phyloP scores from a whole-genome alignment of 768 basidiomycete genomes.

The Vararia minispora region DNA sequence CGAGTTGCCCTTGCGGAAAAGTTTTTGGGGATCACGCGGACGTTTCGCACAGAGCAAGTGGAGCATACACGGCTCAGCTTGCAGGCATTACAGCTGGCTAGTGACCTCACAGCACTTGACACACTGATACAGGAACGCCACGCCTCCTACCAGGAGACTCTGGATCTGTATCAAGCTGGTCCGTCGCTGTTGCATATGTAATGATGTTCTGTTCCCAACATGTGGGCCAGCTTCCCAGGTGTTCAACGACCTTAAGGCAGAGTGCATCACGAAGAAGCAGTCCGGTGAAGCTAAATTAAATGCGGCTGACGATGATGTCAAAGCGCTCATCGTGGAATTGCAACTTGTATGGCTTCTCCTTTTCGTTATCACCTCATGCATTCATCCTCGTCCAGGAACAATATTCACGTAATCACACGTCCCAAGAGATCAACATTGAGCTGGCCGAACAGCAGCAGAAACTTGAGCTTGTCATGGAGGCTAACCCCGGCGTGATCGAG shows the following conservation, averaged over 20 bases:
- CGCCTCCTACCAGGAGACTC: constrained; percentile 42
- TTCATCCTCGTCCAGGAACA: too few relatives aligned
- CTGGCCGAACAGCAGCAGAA: constrained; percentile 52
- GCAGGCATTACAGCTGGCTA: constrained; percentile 49
- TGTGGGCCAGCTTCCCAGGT: constrained; percentile 37
- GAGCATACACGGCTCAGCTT: constrained; percentile 49
- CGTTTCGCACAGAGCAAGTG: constrained; percentile 39
- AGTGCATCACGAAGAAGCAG: constrained; percentile 27
- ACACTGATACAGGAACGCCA: constrained; percentile 46
- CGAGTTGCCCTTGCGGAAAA: constrained; percentile 31
- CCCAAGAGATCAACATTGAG: constrained; percentile 47
- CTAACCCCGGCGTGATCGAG: constrained; percentile 68
- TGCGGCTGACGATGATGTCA: constrained; percentile 36
- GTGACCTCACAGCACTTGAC: constrained; percentile 55
- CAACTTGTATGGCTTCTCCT: too few relatives aligned
- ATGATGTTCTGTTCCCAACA: too few relatives aligned
- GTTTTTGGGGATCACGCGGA: constrained; percentile 45
- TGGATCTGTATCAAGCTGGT: constrained; percentile 45
- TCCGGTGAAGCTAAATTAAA: constrained; percentile 27
- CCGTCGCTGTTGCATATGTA: too few relatives aligned
- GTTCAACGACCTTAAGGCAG: constrained; percentile 38
- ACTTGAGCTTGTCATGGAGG: constrained; percentile 59
- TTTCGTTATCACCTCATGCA: too few relatives aligned
- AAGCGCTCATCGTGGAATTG: too few relatives aligned
- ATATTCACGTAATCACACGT: too few relatives aligned